Evolutionary conservation across 1,284 basidiomycete genomes (phyloP), one percentile per base, ranked within the genome.

Genomic region (Coriolopsis trogii): DNA sequence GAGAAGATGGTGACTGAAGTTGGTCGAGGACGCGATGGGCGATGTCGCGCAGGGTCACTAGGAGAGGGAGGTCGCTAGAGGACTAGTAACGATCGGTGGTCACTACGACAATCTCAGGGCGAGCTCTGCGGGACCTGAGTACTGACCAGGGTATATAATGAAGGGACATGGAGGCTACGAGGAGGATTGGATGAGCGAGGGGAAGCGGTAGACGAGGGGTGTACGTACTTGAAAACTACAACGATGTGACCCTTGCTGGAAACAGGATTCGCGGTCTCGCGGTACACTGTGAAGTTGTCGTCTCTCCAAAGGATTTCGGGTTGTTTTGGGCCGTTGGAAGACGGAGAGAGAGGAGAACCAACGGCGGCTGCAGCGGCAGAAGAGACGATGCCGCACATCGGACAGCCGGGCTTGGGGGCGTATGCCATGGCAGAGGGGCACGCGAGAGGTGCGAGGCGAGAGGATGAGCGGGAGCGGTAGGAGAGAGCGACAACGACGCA

Each of bases 371-470:
- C 74, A 8, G 57, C 46, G 62, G 82, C 80, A 15, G 77, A 70
- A n/a, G 82, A 69, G 45, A 88, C 84, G 37, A 89, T 86, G 66
- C 84, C 73, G 68, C 88, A 89, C 77, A 89, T 78, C 12, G 87
- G 84, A 64, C 87, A 89, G 52, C 87, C 87, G 38, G 80, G 70
- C 59, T 81, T 85, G 8, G 84, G 74, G 21, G 79, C 66, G 62
- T 84, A 89, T 12, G 75, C 67, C 78, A 82, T 82, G 51, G 31
- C 47, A 44, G 20, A 48, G 40, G 15, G 24, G n/a, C 26, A 36
- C 39, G 47, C 13, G 24, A 9, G 21, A 33, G 41, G 46, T 36
- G 33, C 31, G 20, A 28, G 33, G 20, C 18, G 10, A n/a, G 26
- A 51, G 18, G 26, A 21, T 26, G 44, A 29, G 26, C 13, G 30